Evolutionary conservation across 2,329 filamentous ascomycete species (phyloP).

Genomic region (Hymenoscyphus salicellus): DNA sequence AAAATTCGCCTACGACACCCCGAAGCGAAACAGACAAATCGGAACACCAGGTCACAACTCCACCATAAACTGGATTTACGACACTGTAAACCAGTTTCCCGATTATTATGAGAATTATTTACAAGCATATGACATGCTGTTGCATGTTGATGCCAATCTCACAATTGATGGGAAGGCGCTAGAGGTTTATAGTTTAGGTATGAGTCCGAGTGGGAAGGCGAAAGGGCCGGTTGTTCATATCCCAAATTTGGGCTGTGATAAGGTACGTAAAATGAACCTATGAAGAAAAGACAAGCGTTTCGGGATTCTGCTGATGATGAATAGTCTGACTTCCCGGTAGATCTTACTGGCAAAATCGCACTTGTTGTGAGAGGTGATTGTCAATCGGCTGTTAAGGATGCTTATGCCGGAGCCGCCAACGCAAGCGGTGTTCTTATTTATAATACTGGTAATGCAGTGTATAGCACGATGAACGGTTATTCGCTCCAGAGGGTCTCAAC

Average conservation of each 20-base stretch:
- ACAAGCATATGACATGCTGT: conserved; percentile 41
- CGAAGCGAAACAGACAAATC: not conserved
- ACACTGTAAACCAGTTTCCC: conserved; percentile 34
- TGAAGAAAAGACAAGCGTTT: not conserved
- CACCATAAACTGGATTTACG: conserved; percentile 38
- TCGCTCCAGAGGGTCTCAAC: conserved; percentile 46
- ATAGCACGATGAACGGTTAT: conserved; percentile 28
- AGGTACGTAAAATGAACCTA: not conserved
- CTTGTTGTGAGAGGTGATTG: conserved; percentile 68
- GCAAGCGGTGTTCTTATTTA: conserved; percentile 69
- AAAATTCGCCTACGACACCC: conserved; percentile 1
- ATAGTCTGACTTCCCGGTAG: conserved; percentile 55
- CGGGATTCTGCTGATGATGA: not conserved
- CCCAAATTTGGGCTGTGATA: conserved; percentile 23
- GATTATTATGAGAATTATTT: conserved; percentile 42
- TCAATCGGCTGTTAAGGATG: conserved; percentile 66
- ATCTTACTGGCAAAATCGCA: conserved; percentile 61
- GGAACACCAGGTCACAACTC: not conserved
- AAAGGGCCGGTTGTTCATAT: conserved; percentile 18
- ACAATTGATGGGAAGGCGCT: conserved; percentile 10
- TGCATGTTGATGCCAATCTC: conserved; percentile 14
- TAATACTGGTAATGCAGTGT: conserved; percentile 56
- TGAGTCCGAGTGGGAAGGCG: conserved; percentile 16
- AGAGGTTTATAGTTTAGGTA: conserved; percentile 15
- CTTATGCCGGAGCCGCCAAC: conserved; percentile 62